A percentile compares a stretch with the other conserved stretches of the same genome.
phyloP scores from a whole-genome alignment of 495 filamentous ascomycete species.

The Hypoxylon intermedium region DNA sequence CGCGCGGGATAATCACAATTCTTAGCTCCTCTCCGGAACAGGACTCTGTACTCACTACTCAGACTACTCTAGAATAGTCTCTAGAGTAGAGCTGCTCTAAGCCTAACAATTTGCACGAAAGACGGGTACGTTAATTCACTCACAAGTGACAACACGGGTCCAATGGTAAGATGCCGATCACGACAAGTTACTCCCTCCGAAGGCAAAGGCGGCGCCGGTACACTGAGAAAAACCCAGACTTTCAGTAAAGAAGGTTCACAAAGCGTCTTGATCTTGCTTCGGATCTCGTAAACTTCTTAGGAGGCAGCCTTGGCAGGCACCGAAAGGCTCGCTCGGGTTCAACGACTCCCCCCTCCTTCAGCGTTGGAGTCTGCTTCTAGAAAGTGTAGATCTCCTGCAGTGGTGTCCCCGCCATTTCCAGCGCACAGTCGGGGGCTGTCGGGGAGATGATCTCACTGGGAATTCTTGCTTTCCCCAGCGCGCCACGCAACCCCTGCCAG shows the following conservation, averaged over 20 bases:
- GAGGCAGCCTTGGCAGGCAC: slow-evolving; percentile 35
- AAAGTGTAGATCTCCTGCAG: slow-evolving; percentile 18
- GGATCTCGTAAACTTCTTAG: slow-evolving; percentile 20
- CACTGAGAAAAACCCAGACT: slow-evolving; percentile 1
- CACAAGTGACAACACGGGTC: no score
- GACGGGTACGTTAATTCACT: no score
- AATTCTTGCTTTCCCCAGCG: not conserved
- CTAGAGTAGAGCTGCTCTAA: no score
- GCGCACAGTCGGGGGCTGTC: slow-evolving; percentile 8
- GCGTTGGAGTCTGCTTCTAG: slow-evolving; percentile 9
- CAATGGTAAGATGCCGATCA: no score
- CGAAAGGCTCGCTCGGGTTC: not conserved
- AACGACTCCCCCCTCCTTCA: not conserved
- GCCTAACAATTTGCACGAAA: no score
- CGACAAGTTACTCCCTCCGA: no score
- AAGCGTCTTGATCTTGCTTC: slow-evolving; percentile 24
- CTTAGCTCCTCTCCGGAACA: not conserved
- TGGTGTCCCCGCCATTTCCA: not conserved
- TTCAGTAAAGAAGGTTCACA: slow-evolving; percentile 13
- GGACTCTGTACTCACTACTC: not conserved
- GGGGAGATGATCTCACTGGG: slow-evolving; percentile 15
- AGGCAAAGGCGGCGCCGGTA: not conserved
- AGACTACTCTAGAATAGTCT: no score
- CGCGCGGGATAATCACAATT: slow-evolving; percentile 33
- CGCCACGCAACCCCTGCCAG: slow-evolving; percentile 5